Conservation (phyloP, 1,139 yeast species). For the Taphrina confusa region DNA sequence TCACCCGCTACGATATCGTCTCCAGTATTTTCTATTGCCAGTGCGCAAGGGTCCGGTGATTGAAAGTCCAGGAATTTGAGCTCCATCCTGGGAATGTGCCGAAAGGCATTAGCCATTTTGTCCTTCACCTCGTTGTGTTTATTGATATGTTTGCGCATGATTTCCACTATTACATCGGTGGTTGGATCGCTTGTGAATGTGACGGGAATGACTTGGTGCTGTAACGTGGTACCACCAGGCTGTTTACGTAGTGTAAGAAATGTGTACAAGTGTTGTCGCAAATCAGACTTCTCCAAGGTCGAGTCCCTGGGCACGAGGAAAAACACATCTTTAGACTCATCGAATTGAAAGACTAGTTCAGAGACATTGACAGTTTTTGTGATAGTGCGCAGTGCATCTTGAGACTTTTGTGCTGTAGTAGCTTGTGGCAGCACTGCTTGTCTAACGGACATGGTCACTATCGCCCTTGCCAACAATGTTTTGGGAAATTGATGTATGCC, state of each 20-base stretch:
- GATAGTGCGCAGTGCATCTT: background rate
- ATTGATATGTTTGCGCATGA: conserved; percentile 19
- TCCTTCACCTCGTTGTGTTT: conserved; percentile 20
- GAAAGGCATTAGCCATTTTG: conserved; percentile 25
- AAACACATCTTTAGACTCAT: conserved; percentile 11
- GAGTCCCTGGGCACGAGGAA: conserved; percentile 28
- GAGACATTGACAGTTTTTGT: conserved; percentile 11
- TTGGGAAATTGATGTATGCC: conserved; percentile 12
- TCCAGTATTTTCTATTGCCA: no score
- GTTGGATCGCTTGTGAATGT: background rate
- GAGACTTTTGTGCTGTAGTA: background rate
- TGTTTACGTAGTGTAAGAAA: conserved; percentile 29
- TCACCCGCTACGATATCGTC: background rate
- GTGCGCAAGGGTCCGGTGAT: no score
- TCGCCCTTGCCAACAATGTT: background rate
- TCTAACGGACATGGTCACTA: conserved; percentile 4
- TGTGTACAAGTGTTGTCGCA: background rate
- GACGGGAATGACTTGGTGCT: conserved; percentile 30
- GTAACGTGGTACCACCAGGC: conserved; percentile 12
- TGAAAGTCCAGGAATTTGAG: conserved; percentile 1
- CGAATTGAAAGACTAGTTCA: conserved; percentile 23
- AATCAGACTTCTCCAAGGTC: background rate
- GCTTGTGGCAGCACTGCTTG: background rate
- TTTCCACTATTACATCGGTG: conserved; percentile 1
- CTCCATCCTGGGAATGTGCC: conserved; percentile 23